These are phyloP conservation scores for Penicillium occitanis DNA, from an alignment of 2,329 filamentous ascomycete species.

Conservation along the genomic window DNA sequence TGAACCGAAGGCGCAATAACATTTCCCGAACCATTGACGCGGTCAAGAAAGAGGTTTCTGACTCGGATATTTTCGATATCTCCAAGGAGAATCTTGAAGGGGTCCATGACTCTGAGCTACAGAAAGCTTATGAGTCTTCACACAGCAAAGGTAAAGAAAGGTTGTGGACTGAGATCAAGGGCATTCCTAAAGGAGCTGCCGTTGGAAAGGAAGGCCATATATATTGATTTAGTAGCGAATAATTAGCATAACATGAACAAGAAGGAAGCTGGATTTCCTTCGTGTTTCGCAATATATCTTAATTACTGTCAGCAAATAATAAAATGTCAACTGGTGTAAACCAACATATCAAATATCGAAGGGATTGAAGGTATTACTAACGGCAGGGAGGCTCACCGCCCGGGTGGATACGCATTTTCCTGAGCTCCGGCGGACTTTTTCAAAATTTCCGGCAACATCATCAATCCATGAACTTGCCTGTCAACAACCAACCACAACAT, in stretches of 20 bases:
- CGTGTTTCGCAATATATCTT: not conserved
- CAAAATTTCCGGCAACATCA: conserved; percentile 14
- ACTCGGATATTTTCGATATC: conserved; percentile 85
- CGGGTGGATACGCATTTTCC: not conserved
- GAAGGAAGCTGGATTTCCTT: not conserved
- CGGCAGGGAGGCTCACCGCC: conserved; percentile 14
- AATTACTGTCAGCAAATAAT: not conserved
- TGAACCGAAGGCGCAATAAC: conserved; percentile 59
- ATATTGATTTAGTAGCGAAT: conserved; percentile 26
- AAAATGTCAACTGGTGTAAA: not conserved
- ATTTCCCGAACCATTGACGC: conserved; percentile 72
- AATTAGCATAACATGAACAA: not conserved
- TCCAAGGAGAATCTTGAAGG: conserved; percentile 34
- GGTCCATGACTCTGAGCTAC: conserved; percentile 19
- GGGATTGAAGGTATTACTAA: not conserved
- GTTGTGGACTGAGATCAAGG: conserved; percentile 54
- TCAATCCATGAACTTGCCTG: not conserved
- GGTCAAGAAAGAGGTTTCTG: conserved; percentile 76
- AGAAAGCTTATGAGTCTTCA: conserved; percentile 15
- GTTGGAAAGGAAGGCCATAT: conserved; percentile 41
- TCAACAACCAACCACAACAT: not conserved
- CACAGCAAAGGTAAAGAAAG: conserved; percentile 23
- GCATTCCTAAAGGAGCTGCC: conserved; percentile 57
- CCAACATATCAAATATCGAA: not conserved
- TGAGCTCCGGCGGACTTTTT: conserved; percentile 12